Evolutionary conservation across 2,329 filamentous ascomycete genomes (phyloP).

Genomic region (Aspergillus tamarii): DNA sequence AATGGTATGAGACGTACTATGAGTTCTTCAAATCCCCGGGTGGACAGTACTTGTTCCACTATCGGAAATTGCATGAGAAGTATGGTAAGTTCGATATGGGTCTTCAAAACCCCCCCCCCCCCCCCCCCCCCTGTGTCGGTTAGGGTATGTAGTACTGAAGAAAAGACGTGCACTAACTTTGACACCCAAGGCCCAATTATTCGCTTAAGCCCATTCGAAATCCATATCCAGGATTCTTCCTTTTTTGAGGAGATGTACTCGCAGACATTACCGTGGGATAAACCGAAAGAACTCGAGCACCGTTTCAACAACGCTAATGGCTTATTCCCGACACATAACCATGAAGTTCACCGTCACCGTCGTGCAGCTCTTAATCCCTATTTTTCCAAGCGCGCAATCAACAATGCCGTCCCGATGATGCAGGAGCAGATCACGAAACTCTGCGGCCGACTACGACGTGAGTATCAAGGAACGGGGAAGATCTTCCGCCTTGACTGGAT

Average conservation of each 20-base stretch:
- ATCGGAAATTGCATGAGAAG: slow-evolving; percentile 16
- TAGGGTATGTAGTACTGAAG: background rate
- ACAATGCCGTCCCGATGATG: slow-evolving; percentile 33
- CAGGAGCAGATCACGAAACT: slow-evolving; percentile 18
- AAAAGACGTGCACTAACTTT: background rate
- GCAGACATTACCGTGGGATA: slow-evolving; percentile 18
- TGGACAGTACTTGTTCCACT: slow-evolving; percentile 22
- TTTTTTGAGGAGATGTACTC: slow-evolving; percentile 21
- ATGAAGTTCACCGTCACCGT: slow-evolving; percentile 45
- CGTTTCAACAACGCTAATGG: slow-evolving; percentile 20
- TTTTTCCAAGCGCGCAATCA: slow-evolving; percentile 45
- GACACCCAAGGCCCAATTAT: slow-evolving; percentile 16
- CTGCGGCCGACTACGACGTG: slow-evolving; percentile 11
- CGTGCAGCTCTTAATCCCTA: slow-evolving; percentile 46
- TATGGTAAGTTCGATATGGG: slow-evolving; percentile 14
- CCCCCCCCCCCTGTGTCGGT: background rate
- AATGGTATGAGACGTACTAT: slow-evolving; percentile 21
- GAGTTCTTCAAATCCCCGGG: slow-evolving; percentile 18
- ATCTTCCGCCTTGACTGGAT: slow-evolving; percentile 16
- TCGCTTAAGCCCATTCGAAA: slow-evolving; percentile 17
- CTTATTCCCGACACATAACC: slow-evolving; percentile 34
- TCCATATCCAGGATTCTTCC: slow-evolving; percentile 19
- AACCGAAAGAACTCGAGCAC: slow-evolving; percentile 15
- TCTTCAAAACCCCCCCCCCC: background rate
- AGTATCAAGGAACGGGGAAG: slow-evolving; percentile 14